Conservation (phyloP, 2,329 filamentous ascomycete species). For the Bipolaris zeicola region DNA sequence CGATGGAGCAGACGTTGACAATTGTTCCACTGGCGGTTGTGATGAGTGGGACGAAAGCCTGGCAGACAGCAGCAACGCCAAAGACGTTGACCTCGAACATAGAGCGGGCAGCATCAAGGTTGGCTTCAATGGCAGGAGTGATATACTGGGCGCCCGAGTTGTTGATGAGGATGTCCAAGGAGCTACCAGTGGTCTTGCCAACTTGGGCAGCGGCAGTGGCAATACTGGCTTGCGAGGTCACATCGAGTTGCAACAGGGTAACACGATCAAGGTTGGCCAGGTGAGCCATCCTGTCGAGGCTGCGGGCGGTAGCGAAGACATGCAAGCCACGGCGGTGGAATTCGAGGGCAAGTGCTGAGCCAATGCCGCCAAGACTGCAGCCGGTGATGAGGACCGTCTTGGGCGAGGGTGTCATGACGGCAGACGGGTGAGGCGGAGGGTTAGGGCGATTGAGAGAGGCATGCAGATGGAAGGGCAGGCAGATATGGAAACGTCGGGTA, state of each 20-base stretch:
- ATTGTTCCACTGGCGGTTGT: neutral
- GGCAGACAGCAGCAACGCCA: neutral
- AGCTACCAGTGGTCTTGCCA: neutral
- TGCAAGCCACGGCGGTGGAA: neutral
- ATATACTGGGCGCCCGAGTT: neutral
- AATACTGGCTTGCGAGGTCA: neutral
- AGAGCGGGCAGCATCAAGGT: neutral
- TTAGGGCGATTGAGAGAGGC: no score
- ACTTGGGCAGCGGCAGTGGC: neutral
- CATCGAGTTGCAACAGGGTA: neutral
- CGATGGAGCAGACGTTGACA: neutral
- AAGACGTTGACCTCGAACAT: neutral
- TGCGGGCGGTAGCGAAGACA: neutral
- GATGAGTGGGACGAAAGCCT: neutral
- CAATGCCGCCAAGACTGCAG: neutral
- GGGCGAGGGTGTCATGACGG: neutral
- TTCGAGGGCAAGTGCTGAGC: neutral
- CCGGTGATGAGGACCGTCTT: neutral
- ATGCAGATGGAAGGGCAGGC: neutral
- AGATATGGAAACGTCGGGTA: neutral
- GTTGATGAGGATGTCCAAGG: neutral
- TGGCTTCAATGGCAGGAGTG: neutral
- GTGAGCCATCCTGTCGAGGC: neutral
- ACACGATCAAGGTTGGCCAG: neutral
- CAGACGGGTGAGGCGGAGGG: neutral